phyloP scores from a whole-genome alignment of 192 early-diverging fungal genomes.

The Irineochytrium annulatum region DNA sequence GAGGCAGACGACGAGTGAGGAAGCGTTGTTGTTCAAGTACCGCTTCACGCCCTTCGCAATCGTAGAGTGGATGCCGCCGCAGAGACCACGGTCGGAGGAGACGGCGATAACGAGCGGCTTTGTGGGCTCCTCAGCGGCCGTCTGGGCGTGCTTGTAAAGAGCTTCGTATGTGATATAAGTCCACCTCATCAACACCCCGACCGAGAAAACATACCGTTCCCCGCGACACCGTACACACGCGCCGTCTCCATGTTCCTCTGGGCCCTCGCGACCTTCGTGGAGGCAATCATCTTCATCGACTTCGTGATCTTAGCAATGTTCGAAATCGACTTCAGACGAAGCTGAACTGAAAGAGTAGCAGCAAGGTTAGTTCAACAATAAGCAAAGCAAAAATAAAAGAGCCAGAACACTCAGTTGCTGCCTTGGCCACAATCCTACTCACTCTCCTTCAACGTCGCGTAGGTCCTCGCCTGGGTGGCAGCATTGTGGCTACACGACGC shows the following conservation, averaged over 20 bases:
- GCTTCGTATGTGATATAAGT: constrained; percentile 42
- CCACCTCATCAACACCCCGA: too few species aligned
- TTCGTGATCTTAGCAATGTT: constrained; percentile 99
- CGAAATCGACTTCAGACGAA: constrained; percentile 90
- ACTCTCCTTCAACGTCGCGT: constrained; percentile 29
- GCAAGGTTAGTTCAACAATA: not conserved
- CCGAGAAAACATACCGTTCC: constrained; percentile 26
- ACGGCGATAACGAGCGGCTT: constrained; percentile 74
- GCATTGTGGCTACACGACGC: not conserved
- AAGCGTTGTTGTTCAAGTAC: constrained; percentile 52
- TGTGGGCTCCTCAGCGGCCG: constrained; percentile 58
- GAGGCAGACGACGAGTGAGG: constrained; percentile 62
- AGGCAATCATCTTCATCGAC: constrained; percentile 99
- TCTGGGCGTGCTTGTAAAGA: constrained; percentile 69
- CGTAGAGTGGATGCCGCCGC: constrained; percentile 97
- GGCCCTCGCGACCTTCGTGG: constrained; percentile 92
- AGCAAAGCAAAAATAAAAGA: not conserved
- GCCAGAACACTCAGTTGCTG: not conserved
- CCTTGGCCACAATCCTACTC: not conserved
- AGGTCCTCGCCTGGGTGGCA: constrained; percentile 14
- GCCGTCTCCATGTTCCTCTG: constrained; percentile 87
- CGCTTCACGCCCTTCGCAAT: constrained; percentile 79
- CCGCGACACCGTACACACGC: constrained; percentile 66
- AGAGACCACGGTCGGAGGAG: constrained; percentile 97
- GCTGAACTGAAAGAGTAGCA: constrained; percentile 67